Base-by-base conservation (phyloP, 129 eudicot species). In the Mikania micrantha region DNA sequence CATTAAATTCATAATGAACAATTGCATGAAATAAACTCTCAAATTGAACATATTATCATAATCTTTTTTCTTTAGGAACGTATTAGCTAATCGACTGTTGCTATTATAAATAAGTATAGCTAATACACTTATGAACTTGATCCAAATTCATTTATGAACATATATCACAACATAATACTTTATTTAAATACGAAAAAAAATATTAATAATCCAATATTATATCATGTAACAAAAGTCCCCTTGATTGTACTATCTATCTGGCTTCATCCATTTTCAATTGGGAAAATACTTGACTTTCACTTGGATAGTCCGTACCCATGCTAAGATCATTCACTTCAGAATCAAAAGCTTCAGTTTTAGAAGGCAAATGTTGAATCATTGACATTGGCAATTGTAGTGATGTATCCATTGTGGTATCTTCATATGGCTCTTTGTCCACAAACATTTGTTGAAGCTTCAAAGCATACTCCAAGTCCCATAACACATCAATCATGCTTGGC, bases 401-500 rank as follows among this genome's bases (percentile, higher is more conserved):
- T 7, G 60, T 73, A 28, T 86, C 80, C 12, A 78, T 74, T 1
- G 72, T 78, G 74, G 82, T 80, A 66, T 83, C 84, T 28, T 80
- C 86, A 9, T 64, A 59, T 0, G 80, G 64, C 72, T 75, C 74
- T 45, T 72, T 70, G 29, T 52, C 68, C 20, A 34, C 60, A 3
- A 31, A 38, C 28, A 38, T 75, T 40, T 61, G 75, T 44, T 88
- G 91, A 82, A 85, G 88, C 67, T 66, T 79, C 79, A 85, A 60
- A 12, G 79, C 53, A 56, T 67, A 85, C 49, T 85, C 79, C 52
- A 88, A 80, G 65, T 88, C 85, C 85, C 91, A 85, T 19, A 78
- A 35, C 17, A 88, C 88, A 78, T 76, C 87, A 1, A 75, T 71
- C 87, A 88, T 88, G 12, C 32, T 73, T 1, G 96, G 96, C 84